phyloP scores from a whole-genome alignment of 257 asterid species.

The Plantago major region DNA sequence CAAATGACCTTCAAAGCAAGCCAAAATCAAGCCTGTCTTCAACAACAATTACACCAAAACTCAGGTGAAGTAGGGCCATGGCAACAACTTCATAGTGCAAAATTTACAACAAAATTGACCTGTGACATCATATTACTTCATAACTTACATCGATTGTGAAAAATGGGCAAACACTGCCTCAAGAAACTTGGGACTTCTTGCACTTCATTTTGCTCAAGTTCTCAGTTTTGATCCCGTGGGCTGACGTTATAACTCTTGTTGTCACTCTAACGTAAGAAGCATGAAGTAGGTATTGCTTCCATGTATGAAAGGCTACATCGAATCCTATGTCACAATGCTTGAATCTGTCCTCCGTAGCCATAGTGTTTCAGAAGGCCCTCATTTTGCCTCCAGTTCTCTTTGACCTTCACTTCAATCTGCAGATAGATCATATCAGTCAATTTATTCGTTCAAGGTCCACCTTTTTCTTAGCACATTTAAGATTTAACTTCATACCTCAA shows the following conservation, averaged over 20 bases:
- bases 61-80: not conserved
- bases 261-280: too few species aligned
- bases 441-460: conserved; percentile 6
- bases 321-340: conserved; percentile 42
- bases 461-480: not conserved
- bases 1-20: not conserved
- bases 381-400: conserved; percentile 93
- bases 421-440: not conserved
- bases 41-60: not conserved
- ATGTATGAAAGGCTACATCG: not conserved
- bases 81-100: not conserved
- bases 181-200: not conserved
- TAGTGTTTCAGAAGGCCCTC: conserved; percentile 92
- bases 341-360: conserved; percentile 84
- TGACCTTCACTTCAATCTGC: conserved; percentile 89
- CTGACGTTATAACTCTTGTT: too few species aligned
- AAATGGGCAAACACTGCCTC: conserved; percentile 3
- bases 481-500: conserved; percentile 54
- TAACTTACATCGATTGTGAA: not conserved
- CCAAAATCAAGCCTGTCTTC: not conserved
- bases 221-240: not conserved
- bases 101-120: not conserved
- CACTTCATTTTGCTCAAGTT: not conserved
- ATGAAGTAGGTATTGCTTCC: not conserved
- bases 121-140: not conserved